Base-by-base conservation (phyloP, 1,284 basidiomycete species). In the Ganoderma lucidum region DNA sequence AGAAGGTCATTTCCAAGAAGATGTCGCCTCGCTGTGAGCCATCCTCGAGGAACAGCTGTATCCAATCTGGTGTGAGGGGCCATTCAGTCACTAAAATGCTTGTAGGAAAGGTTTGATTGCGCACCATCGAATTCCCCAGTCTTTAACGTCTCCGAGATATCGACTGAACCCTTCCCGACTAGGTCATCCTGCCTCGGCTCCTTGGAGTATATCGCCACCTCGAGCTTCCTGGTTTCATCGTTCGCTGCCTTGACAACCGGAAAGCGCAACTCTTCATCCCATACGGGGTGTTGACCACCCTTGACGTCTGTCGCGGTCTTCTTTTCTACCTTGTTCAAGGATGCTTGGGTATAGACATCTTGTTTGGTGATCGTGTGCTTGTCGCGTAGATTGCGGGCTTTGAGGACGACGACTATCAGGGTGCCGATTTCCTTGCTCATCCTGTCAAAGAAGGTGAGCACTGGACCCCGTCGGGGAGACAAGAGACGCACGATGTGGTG, bases 1-100 rank as follows among this genome's bases (percentile, higher is more conserved):
- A 93, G 80, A 87, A 94, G 0, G 92, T 93, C 88, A 93, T 93
- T 76, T 93, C 92, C 41, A 93, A 84, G 76, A 92, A 93, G n/a
- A 93, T 70, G 42, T 93, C 90, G 8, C 92, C 92, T 51, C 91
- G 85, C 53, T 85, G 79, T 12, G 84, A 83, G 3, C 87, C 87
- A 55, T 88, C 84, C 30, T 71, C 72, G 12, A 85, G 80, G 65
- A 86, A 82, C 28, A 94, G 82, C 62, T 81, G 80, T 0, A 93
- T 83, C 92, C 92, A 94, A 73, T 94, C 92, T 93, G 63, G 17
- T 9, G 39, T 28, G 3, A 32, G 62, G 6, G 12, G 12, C 1
- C 23, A 55, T 30, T 63, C 28, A 61, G 23, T 19, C 15, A 28
- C 9, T 6, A 15, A 4, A 41, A 42, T 48, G 15, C 19, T n/a